Percentiles rank a stretch among this genome's conserved stretches.
phyloP scores from a whole-genome alignment of 768 basidiomycete genomes.

The Auricularia auricula-judae region DNA sequence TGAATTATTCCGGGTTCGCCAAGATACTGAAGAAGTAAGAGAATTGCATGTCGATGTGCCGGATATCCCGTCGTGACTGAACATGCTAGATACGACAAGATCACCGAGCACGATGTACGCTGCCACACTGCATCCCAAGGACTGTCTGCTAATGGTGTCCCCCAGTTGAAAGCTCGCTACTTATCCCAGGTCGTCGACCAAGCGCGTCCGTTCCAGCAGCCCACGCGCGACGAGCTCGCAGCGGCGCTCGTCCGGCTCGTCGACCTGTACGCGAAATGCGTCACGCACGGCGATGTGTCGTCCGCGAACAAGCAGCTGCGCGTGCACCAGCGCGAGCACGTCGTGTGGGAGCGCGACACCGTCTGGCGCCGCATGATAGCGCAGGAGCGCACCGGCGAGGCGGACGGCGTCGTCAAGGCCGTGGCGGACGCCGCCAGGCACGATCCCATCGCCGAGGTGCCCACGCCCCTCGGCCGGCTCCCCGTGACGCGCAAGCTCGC shows the following conservation, averaged over 20 bases:
- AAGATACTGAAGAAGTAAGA: conserved; percentile 91
- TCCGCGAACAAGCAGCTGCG: conserved; percentile 73
- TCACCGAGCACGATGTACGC: conserved; percentile 57
- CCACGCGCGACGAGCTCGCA: conserved; percentile 52
- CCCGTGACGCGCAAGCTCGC: conserved; percentile 53
- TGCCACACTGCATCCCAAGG: not conserved
- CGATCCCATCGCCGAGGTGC: conserved; percentile 21
- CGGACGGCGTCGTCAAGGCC: conserved; percentile 22
- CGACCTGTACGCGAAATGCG: conserved; percentile 75
- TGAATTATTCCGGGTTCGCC: conserved; percentile 88
- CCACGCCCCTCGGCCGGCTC: conserved; percentile 57
- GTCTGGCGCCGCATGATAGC: conserved; percentile 96
- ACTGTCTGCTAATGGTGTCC: not conserved
- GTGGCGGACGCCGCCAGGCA: conserved; percentile 12
- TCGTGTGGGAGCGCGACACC: conserved; percentile 96
- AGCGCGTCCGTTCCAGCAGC: conserved; percentile 54
- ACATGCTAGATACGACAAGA: conserved; percentile 85
- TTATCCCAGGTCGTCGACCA: conserved; percentile 59
- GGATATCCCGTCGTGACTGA: conserved; percentile 1
- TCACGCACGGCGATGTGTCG: conserved; percentile 57
- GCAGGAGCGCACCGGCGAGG: conserved; percentile 59
- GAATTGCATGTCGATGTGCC: not conserved
- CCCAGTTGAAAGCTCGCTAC: conserved; percentile 67
- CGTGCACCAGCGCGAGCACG: conserved; percentile 81
- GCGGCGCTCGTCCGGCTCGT: conserved; percentile 47